Conservation (phyloP, 1,139 yeast species). For the Ogataea hybrid region DNA sequence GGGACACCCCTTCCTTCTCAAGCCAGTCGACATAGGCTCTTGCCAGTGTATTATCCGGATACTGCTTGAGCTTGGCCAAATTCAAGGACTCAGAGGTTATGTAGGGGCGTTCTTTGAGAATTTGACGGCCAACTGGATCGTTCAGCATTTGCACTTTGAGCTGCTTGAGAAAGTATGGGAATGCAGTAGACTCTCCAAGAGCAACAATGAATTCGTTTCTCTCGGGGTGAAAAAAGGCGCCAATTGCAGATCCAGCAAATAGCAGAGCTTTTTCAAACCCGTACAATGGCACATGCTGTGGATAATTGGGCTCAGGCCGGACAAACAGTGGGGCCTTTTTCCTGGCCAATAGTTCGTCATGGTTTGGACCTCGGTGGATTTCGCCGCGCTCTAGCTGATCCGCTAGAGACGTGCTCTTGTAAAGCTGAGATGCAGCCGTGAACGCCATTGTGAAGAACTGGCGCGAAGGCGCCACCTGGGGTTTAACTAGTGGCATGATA, state of each 20-base stretch:
- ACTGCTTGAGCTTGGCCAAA: constrained; percentile 53
- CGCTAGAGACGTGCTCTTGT: constrained; percentile 40
- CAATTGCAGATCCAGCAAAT: constrained; percentile 75
- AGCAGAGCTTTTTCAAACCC: constrained; percentile 60
- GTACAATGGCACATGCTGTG: constrained; percentile 80
- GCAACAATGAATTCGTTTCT: constrained; percentile 83
- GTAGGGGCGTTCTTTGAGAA: constrained; percentile 76
- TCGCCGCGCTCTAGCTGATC: constrained; percentile 57
- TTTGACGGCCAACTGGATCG: constrained; percentile 73
- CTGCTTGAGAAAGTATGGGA: constrained; percentile 59
- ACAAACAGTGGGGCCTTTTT: constrained; percentile 34
- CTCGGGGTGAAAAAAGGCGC: constrained; percentile 82
- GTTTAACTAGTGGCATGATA: constrained; percentile 7
- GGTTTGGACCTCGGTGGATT: constrained; percentile 34
- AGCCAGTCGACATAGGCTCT: constrained; percentile 77
- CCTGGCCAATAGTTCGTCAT: constrained; percentile 22
- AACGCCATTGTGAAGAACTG: constrained; percentile 17
- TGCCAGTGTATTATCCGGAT: constrained; percentile 79
- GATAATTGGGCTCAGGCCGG: constrained; percentile 53
- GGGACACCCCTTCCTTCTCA: constrained; percentile 83
- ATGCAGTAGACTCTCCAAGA: constrained; percentile 89
- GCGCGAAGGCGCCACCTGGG: neutral
- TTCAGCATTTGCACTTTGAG: constrained; percentile 72
- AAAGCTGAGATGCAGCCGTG: constrained; percentile 20
- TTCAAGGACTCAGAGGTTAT: constrained; percentile 73